Evolutionary conservation across 192 early-diverging fungal genomes (phyloP).

Genomic region (Fimicolochytrium jonesii): DNA sequence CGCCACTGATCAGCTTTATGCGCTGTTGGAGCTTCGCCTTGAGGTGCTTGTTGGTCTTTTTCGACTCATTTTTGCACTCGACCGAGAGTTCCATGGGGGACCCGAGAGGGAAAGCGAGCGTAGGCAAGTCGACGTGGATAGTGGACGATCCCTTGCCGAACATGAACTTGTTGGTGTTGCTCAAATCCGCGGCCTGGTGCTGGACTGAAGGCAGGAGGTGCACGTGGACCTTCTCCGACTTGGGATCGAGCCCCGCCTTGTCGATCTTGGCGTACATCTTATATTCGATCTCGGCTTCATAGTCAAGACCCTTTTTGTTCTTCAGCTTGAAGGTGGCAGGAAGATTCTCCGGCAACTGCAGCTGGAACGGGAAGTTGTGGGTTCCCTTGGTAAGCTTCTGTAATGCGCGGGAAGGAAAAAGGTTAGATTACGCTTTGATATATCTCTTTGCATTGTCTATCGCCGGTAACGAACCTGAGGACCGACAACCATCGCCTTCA

Average conservation of each 20-base stretch:
- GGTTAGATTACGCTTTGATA: no score
- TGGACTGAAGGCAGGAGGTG: not conserved
- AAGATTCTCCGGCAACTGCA: not conserved
- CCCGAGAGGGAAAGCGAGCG: not conserved
- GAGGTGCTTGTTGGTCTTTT: not conserved
- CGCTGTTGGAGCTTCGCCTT: not conserved
- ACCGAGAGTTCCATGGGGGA: not conserved
- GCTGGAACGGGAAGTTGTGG: not conserved
- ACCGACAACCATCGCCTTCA: not conserved
- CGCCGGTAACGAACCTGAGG: not conserved
- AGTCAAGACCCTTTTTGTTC: not conserved
- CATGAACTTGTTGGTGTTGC: constrained; percentile 4
- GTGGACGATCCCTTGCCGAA: not conserved
- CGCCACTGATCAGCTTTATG: not conserved
- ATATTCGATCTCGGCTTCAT: not conserved
- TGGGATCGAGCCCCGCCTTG: not conserved
- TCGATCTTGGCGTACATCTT: not conserved
- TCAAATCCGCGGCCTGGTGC: not conserved
- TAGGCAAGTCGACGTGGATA: not conserved
- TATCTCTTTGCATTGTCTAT: no score
- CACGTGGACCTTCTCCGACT: not conserved
- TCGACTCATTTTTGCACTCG: not conserved
- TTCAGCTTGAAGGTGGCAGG: not conserved
- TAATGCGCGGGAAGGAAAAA: no score
- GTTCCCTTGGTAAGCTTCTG: not conserved